Conservation (phyloP, 768 basidiomycete genomes). For the Tephrocybe rancida region DNA sequence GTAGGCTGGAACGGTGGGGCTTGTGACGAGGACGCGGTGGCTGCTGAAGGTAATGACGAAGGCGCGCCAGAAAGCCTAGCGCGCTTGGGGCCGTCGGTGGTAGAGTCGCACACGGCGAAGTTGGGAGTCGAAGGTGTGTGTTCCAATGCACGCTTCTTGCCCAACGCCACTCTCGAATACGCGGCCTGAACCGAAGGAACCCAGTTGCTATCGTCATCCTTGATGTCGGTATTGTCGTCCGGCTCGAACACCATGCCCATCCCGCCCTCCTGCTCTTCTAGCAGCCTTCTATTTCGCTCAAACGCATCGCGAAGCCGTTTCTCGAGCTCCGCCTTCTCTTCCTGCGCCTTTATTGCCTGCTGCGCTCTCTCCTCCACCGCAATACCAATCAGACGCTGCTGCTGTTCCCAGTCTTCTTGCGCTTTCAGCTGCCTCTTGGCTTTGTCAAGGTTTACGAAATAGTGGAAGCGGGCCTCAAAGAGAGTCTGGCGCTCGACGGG, state of each 20-base stretch:
- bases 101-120: neutral
- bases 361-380: neutral
- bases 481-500: constrained; percentile 13
- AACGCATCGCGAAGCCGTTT: constrained; percentile 8
- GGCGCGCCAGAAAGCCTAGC: constrained; percentile 9
- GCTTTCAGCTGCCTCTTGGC: constrained; percentile 14
- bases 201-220: neutral
- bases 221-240: constrained; percentile 1
- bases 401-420: constrained; percentile 9
- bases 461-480: neutral
- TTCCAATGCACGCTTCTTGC: constrained; percentile 19
- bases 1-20: neutral
- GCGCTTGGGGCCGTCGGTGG: constrained; percentile 12
- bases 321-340: constrained; percentile 5
- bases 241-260: constrained; percentile 12
- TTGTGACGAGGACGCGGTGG: neutral
- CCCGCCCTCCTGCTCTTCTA: constrained; percentile 15
- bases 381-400: constrained; percentile 6
- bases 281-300: neutral
- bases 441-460: constrained; percentile 14
- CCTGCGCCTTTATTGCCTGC: neutral
- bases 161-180: neutral
- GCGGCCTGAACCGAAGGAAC: neutral
- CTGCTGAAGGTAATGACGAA: neutral
- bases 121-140: constrained; percentile 2